Conservation (phyloP, 768 basidiomycete species). For the Lactarius hatsudake region DNA sequence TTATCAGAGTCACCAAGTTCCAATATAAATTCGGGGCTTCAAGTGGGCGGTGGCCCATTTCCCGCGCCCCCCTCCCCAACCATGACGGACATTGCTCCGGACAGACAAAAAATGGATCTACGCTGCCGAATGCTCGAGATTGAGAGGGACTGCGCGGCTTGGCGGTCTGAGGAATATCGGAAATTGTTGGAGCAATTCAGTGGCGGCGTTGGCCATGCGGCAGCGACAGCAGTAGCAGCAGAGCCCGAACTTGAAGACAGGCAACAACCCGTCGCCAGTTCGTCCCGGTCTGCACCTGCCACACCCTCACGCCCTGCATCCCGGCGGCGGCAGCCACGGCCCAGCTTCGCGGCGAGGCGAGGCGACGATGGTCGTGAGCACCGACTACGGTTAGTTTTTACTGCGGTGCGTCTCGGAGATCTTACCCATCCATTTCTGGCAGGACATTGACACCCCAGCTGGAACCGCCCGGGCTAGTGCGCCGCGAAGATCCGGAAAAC, state of each 20-base stretch:
- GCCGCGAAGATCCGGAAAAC: background rate
- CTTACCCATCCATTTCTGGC: background rate
- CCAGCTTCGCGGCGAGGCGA: background rate
- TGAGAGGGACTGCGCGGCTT: background rate
- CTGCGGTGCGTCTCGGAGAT: background rate
- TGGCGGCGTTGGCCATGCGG: too few relatives aligned
- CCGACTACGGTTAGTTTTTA: background rate
- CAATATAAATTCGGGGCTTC: too few relatives aligned
- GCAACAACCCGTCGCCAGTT: background rate
- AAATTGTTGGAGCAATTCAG: background rate
- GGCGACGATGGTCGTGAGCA: background rate
- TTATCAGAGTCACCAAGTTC: too few relatives aligned
- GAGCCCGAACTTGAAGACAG: background rate
- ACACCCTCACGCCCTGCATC: background rate
- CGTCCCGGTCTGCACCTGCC: background rate
- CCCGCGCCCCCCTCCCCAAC: too few relatives aligned
- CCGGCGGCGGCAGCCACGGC: too few relatives aligned
- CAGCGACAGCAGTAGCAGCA: background rate
- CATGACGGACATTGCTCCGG: background rate
- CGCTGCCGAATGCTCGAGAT: background rate
- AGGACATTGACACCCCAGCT: too few relatives aligned
- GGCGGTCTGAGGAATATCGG: background rate
- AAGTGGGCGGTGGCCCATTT: too few relatives aligned
- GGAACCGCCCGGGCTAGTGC: background rate
- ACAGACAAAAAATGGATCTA: background rate